Evolutionary conservation across 768 basidiomycete genomes (phyloP), one percentile per base, ranked within the genome.

Genomic region (Agaricus subrufescens): DNA sequence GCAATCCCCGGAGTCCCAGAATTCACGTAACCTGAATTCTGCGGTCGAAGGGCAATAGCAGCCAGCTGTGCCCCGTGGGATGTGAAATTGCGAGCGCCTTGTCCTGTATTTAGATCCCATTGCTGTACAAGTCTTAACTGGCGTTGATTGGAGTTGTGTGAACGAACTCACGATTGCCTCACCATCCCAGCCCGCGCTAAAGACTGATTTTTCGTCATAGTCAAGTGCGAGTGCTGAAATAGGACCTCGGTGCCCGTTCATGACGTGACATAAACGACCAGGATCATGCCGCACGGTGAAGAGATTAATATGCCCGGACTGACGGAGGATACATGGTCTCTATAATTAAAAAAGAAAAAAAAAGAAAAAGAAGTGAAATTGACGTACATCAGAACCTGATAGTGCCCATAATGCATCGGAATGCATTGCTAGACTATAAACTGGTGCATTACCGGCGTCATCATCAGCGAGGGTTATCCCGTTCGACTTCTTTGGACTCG

Each of bases 91-190:
- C 94, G 83, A 11, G 86, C 80, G 40, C 74, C 75, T 58, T 90
- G 80, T 6, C 97, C 96, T 0, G 89, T 95, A 66, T 99, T 91
- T 38, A 99, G 80, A 71, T 98, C 96, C 96, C 97, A 98, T 84
- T 98, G 91, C 96, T 98, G 63, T 10, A 31, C 25, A 40, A 63
- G 54, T 45, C n/a, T 49, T 46, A 55, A 38, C 57, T 62, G 52
- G 58, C 51, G 39, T 44, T 56, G 46, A 46, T 10, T 31, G 26
- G 48, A 46, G 46, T 54, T 12, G 34, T 39, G 44, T 54, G 15
- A 25, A 37, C 19, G 45, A 23, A 77, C 90, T 69, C 68, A 94
- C 94, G 45, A 85, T 77, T 12, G 91, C 87, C 61, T 89, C 84
- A 10, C 93, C 91, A 66, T 98, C 97, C 95, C 96, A 98, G 19